A percentile compares a stretch with the other conserved stretches of the same genome.
These are phyloP conservation scores for Mycena chlorophos DNA, from an alignment of 768 basidiomycete genomes.

Conservation along the genomic window DNA sequence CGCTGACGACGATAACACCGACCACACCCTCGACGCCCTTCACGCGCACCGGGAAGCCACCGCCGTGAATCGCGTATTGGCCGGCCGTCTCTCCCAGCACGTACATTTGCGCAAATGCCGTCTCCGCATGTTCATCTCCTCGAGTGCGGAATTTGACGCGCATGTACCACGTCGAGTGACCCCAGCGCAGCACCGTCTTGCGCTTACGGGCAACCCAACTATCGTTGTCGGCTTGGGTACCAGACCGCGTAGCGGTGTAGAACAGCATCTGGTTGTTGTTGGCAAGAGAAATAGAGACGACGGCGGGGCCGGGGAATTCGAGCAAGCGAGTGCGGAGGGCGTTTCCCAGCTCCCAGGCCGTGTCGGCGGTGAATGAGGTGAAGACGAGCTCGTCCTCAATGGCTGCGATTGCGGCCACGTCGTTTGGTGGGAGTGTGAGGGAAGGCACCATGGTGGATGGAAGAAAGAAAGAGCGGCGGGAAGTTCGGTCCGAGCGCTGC, in stretches of 20 bases:
- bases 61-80: slow-evolving; percentile 32
- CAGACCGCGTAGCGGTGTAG: slow-evolving; percentile 28
- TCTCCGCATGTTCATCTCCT: background rate
- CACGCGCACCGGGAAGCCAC: slow-evolving; percentile 36
- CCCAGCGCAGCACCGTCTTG: slow-evolving; percentile 32
- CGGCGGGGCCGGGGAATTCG: slow-evolving; percentile 24
- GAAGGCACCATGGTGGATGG: background rate
- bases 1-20: slow-evolving; percentile 37
- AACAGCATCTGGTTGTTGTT: slow-evolving; percentile 33
- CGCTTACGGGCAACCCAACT: slow-evolving; percentile 37
- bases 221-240: slow-evolving; percentile 33
- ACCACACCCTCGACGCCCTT: slow-evolving; percentile 34
- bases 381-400: slow-evolving; percentile 30
- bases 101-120: slow-evolving; percentile 21
- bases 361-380: slow-evolving; percentile 30
- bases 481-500: background rate
- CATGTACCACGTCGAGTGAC: slow-evolving; percentile 29
- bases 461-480: background rate
- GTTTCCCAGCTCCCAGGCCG: slow-evolving; percentile 35
- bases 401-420: slow-evolving; percentile 23
- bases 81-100: slow-evolving; percentile 29
- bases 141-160: slow-evolving; percentile 8
- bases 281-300: slow-evolving; percentile 32
- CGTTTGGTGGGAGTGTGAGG: background rate
- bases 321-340: slow-evolving; percentile 26